Percentiles rank a stretch among this genome's conserved stretches.
phyloP scores from a whole-genome alignment of 1,284 basidiomycete genomes.

The Microstroma glucosiphilum region DNA sequence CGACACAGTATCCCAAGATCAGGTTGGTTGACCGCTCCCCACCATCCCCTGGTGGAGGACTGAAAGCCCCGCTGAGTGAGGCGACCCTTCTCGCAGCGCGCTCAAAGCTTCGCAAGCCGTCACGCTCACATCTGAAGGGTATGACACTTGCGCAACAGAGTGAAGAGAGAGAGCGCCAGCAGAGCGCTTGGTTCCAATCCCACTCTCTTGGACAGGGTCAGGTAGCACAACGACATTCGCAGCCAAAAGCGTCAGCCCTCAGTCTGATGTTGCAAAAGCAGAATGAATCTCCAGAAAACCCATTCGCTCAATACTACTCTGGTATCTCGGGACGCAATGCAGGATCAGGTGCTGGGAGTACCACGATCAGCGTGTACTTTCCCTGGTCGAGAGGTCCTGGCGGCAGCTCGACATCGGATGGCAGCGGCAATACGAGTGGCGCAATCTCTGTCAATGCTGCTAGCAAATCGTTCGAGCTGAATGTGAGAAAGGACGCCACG shows the following conservation, averaged over 20 bases:
- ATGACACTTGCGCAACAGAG: conserved; percentile 21
- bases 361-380: conserved; percentile 75
- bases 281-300: conserved; percentile 43
- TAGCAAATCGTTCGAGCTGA: conserved; percentile 54
- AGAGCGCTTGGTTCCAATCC: conserved; percentile 5
- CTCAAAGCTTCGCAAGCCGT: not conserved
- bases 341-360: conserved; percentile 46
- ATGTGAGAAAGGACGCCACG: conserved; percentile 77
- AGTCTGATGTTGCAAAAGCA: conserved; percentile 28
- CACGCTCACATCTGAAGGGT: not conserved
- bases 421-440: conserved; percentile 15
- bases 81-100: not conserved
- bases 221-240: conserved; percentile 7
- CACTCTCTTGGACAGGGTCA: not conserved
- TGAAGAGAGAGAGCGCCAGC: conserved; percentile 20
- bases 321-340: conserved; percentile 51
- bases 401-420: conserved; percentile 8
- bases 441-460: conserved; percentile 26
- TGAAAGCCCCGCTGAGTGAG: not conserved
- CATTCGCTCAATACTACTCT: conserved; percentile 53
- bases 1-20: too few relatives aligned
- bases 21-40: too few relatives aligned
- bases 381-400: conserved; percentile 62
- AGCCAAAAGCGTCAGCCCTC: conserved; percentile 18
- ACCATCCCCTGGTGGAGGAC: too few relatives aligned